phyloP scores from a whole-genome alignment of 805 yeast genomes.

The Myxozyma sirexii region DNA sequence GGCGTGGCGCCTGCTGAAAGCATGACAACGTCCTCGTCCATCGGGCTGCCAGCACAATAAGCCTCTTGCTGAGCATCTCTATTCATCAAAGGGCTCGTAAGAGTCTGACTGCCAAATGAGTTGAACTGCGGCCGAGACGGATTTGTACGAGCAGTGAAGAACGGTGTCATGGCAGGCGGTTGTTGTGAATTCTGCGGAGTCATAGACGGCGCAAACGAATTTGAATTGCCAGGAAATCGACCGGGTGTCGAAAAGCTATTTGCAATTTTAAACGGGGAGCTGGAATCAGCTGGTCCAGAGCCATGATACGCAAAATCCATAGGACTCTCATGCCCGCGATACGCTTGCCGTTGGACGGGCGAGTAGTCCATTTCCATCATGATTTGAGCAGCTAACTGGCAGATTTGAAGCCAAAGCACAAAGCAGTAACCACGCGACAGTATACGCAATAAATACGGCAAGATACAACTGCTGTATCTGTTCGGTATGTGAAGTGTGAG shows the following conservation, averaged over 20 bases:
- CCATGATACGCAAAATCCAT: constrained; percentile 27
- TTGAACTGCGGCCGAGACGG: not conserved
- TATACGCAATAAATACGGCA: too few relatives aligned
- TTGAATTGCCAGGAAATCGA: not conserved
- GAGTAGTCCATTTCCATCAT: constrained; percentile 20
- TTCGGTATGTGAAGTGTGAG: not conserved
- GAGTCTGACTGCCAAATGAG: not conserved
- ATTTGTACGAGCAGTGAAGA: constrained; percentile 12
- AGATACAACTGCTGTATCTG: too few relatives aligned
- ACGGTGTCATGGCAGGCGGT: constrained; percentile 9
- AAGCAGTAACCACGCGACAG: too few relatives aligned
- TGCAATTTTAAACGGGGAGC: constrained; percentile 14
- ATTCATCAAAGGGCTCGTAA: not conserved
- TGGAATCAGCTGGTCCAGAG: constrained; percentile 20
- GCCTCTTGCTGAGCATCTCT: not conserved
- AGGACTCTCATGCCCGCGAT: constrained; percentile 29
- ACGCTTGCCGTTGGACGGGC: not conserved
- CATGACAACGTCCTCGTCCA: constrained; percentile 29
- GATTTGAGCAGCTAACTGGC: not conserved
- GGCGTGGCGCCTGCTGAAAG: constrained; percentile 12
- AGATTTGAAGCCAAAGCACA: not conserved
- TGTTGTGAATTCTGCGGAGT: constrained; percentile 1
- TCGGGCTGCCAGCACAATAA: constrained; percentile 12
- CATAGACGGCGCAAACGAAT: not conserved
- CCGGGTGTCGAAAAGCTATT: constrained; percentile 12